Evolutionary conservation across 2,329 filamentous ascomycete genomes (phyloP).

Genomic region (Aspergillus jensenii): DNA sequence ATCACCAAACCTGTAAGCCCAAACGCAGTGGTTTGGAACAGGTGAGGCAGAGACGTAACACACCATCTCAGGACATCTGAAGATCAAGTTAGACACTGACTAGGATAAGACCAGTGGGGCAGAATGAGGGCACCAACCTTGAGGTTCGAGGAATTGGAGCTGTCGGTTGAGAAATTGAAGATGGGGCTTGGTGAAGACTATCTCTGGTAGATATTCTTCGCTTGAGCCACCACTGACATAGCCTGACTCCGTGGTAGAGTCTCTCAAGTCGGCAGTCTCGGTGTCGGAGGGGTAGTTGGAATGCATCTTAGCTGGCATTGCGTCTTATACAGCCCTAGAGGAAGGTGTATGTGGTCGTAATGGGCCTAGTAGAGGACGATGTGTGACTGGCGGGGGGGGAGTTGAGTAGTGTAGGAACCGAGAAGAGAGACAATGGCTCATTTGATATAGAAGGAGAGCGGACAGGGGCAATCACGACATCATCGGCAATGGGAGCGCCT

Average conservation of each 20-base stretch:
- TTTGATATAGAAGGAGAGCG: conserved; percentile 28
- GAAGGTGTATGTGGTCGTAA: not conserved
- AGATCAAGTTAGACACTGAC: conserved; percentile 14
- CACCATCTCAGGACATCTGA: conserved; percentile 86
- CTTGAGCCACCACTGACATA: conserved; percentile 67
- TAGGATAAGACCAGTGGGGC: conserved; percentile 5
- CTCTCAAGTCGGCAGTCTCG: conserved; percentile 38
- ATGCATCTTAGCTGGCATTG: conserved; percentile 41
- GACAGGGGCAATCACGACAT: conserved; percentile 35
- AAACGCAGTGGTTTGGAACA: conserved; percentile 85
- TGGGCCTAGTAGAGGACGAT: not conserved
- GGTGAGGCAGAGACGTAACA: conserved; percentile 82
- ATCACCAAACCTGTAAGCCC: conserved; percentile 78
- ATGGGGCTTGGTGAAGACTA: conserved; percentile 85
- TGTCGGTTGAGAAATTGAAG: conserved; percentile 88
- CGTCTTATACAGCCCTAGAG: conserved; percentile 15
- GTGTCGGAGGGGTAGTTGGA: conserved; percentile 37
- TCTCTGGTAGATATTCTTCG: conserved; percentile 65
- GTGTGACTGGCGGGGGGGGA: conserved; percentile 3
- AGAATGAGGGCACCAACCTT: conserved; percentile 50
- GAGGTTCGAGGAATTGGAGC: conserved; percentile 80
- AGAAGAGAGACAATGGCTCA: conserved; percentile 21
- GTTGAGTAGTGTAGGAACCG: conserved; percentile 16
- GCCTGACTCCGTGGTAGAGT: conserved; percentile 90
- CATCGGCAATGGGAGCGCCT: conserved; percentile 24